Base-by-base conservation (phyloP, 1,284 basidiomycete genomes). In the Macrocystidia cucumis region DNA sequence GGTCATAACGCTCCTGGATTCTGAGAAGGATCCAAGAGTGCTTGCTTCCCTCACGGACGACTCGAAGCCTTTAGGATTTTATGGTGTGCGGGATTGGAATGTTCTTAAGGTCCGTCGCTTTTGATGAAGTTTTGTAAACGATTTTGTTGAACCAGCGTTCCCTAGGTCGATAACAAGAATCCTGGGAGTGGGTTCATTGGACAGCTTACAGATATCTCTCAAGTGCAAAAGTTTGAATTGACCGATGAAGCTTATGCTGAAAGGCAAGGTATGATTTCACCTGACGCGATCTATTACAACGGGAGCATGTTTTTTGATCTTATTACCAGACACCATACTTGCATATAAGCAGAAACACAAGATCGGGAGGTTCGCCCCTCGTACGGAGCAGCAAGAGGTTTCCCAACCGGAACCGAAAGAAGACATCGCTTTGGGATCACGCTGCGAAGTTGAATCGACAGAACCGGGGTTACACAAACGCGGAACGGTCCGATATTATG, bases 201-300 rank as follows among this genome's bases (percentile, higher is more conserved):
- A 1, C 87, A 92, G 52, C 76, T 85, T 40, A 78, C 81, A 3
- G 93, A 97, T 55, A 72, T 87, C 3, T 80, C 80, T 1, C 76
- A 85, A 56, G 91, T 96, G 1, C 79, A 96, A 24, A 97, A 97
- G 56, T 98, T 93, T 49, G 92, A 97, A 62, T 61, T 98, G 39
- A 84, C 79, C 7, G 72, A 82, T 8, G 78, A 77, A 16, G 89
- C 86, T 36, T 98, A 98, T 54, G 88, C 80, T 12, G 65, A 78
- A 51, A 62, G 91, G 46, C 63, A 69, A 56, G 91, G 91, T 91
- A 43, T 7, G 58, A 40, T 20, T 39, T 14, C 20, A 24, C n/a
- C n/a, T n/a, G n/a, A n/a, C n/a, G n/a, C n/a, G n/a, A n/a, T 23
- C 9, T 8, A 21, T 27, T n/a, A 18, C 45, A 25, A 37, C n/a